A percentile compares a stretch with the other conserved stretches of the same genome.
Conservation (phyloP, 768 basidiomycete species). For the Tylopilus sp. region DNA sequence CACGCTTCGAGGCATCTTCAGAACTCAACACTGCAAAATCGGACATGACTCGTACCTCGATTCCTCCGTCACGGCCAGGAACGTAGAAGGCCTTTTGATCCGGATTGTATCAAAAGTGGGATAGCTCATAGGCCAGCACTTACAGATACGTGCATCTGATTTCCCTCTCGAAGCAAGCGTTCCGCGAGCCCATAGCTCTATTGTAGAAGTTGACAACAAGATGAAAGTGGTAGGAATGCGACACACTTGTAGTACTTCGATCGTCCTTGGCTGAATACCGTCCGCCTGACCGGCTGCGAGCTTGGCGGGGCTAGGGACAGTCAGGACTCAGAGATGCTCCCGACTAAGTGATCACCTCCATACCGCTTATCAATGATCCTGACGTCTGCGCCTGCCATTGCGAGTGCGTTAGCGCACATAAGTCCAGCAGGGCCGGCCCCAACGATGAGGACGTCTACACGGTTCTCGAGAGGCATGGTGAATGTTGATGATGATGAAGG, state of each 20-base stretch:
- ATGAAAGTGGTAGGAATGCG: not conserved
- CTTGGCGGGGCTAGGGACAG: not conserved
- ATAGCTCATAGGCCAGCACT: no score
- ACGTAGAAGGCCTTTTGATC: slow-evolving; percentile 84
- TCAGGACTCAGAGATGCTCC: no score
- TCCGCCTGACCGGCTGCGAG: not conserved
- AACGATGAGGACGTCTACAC: slow-evolving; percentile 45
- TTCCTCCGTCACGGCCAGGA: slow-evolving; percentile 53
- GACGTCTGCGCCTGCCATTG: not conserved
- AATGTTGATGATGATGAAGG: not conserved
- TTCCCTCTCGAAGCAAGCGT: slow-evolving; percentile 54
- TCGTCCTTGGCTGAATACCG: not conserved
- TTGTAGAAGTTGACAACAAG: not conserved
- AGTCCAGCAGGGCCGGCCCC: slow-evolving; percentile 55
- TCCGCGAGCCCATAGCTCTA: slow-evolving; percentile 37
- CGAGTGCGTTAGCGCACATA: slow-evolving; percentile 48
- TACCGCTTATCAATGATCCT: slow-evolving; percentile 13
- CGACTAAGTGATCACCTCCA: no score
- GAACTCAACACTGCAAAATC: not conserved
- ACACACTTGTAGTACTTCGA: not conserved
- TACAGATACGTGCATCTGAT: slow-evolving; percentile 66
- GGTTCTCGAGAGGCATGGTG: slow-evolving; percentile 23
- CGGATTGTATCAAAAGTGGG: no score
- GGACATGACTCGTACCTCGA: slow-evolving; percentile 43
- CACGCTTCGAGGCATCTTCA: slow-evolving; percentile 41